Base-by-base conservation (phyloP, 1,284 basidiomycete species). In the Mycena citricolor region DNA sequence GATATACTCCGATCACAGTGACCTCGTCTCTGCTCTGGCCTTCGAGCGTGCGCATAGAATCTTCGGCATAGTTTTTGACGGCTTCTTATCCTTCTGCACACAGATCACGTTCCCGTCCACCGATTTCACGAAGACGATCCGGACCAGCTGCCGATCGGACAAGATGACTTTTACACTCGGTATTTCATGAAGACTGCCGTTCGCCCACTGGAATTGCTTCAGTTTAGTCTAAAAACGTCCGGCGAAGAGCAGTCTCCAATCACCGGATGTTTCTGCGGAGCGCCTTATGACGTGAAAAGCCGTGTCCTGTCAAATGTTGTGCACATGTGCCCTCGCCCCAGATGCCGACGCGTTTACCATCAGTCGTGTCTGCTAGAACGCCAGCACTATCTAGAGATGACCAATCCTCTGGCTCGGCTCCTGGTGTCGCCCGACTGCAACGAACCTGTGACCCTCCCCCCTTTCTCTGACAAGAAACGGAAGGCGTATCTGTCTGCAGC, bases 311-410 rank as follows among this genome's bases (percentile, higher is more conserved):
- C 37, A 4, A 23, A 32, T 11, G 12, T 51, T 4, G 47, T 51
- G 49, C 38, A 51, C 24, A 44, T 51, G 44, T 51, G 49, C 17
- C 39, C 49, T 13, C 36, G 41, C 13, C 38, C 45, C 2, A 21
- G 11, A 30, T 51, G 49, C 24, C 41, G 44, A 5, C 42, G 45
- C 4, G 47, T 32, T 16, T 39, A 43, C 29, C 49, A 51, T 25
- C 8, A 13, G 5, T 19, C 16, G 5, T 51, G 49, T 22, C 37
- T 51, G 22, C 20, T 41, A 8, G 37, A 43, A 11, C 5, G 29
- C 16, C 44, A 44, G 2, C 20, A 42, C 20, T 51, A 42, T 41
- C n/a, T n/a, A n/a, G n/a, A n/a, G n/a, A n/a, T n/a, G n/a, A n/a
- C n/a, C n/a, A n/a, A n/a, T n/a, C n/a, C n/a, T n/a, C n/a, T n/a